Evolutionary conservation across 2,329 filamentous ascomycete species (phyloP), one percentile per base, ranked within the genome.

Genomic region (Fusarium succisae): DNA sequence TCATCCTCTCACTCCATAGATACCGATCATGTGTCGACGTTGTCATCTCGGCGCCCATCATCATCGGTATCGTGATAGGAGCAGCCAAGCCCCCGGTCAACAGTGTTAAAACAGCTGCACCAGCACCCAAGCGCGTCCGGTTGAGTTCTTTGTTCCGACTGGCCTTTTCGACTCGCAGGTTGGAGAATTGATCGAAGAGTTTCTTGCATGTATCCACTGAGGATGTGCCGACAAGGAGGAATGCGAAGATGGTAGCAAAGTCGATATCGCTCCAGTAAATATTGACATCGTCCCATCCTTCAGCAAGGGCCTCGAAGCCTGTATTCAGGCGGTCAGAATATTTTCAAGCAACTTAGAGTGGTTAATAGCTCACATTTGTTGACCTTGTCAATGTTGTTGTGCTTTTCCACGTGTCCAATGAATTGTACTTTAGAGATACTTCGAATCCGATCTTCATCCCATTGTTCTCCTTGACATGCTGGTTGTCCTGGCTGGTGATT

Each of bases 201-300:
- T 70, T 48, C 20, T 70, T 70, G 37, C 51, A 70, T 22, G 30
- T 44, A 0, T 70, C 66, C 1, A n/a, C 5, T 4, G 67, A 70
- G 5, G 66, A 44, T 0, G 43, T 35, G 5, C 66, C 58, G 11
- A 65, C 58, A 14, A 70, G 45, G 38, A 70, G 67, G 4, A 54
- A 70, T 1, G 43, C 30, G 7, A 70, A 4, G 2, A 58, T 55
- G 0, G 70, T 70, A 1, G 70, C 64, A 30, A 73, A 73, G 50
- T 72, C 70, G 2, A 72, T 43, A 5, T 70, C 37, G 2, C 43
- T 72, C 70, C 70, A 72, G 55, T 43, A 72, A 24, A 44, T 39
- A 11, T 72, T 70, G 3, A 38, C 11, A 22, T 73, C 65, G 18
- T 58, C 9, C 70, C 70, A 72, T 8, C 22, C 54, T 22, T 38